Percentiles rank a stretch among this genome's conserved stretches.
phyloP scores from a whole-genome alignment of 441 rosid genomes.

The Macaranga tanarius region DNA sequence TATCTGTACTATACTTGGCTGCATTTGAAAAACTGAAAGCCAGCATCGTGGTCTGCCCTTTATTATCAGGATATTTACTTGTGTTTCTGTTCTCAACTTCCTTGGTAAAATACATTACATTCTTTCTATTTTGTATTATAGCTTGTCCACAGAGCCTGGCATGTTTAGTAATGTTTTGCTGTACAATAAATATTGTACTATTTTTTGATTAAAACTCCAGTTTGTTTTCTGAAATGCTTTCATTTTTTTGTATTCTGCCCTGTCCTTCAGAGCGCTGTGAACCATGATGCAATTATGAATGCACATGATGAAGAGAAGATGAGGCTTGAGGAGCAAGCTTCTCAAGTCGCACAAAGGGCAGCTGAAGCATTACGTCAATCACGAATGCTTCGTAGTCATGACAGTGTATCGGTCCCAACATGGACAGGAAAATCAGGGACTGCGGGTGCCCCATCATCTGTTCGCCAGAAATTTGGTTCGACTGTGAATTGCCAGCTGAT shows the following conservation, averaged over 20 bases:
- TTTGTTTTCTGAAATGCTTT: neutral
- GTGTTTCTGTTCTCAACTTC: neutral
- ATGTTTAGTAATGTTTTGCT: neutral
- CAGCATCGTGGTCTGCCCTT: neutral
- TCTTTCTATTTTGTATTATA: neutral
- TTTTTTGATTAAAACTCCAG: neutral
- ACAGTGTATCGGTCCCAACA: slow-evolving; percentile 76
- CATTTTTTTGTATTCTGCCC: neutral
- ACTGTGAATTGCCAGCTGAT: slow-evolving; percentile 52
- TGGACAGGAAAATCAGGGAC: slow-evolving; percentile 95
- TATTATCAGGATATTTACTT: neutral
- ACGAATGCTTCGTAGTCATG: slow-evolving; percentile 74
- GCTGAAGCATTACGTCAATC: slow-evolving; percentile 93
- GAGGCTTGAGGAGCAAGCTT: slow-evolving; percentile 88
- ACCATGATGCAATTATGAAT: slow-evolving; percentile 81
- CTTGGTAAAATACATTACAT: neutral
- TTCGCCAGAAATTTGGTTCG: slow-evolving; percentile 71
- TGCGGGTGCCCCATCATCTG: slow-evolving; percentile 86
- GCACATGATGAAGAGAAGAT: slow-evolving; percentile 73
- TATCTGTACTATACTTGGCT: neutral
- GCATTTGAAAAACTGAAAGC: neutral
- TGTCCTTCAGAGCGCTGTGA: slow-evolving; percentile 72
- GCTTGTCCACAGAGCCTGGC: neutral
- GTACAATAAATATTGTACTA: neutral
- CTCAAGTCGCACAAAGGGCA: slow-evolving; percentile 86